phyloP scores from a whole-genome alignment of 352 stramenopile genomes.

The Plasmopara halstedii region DNA sequence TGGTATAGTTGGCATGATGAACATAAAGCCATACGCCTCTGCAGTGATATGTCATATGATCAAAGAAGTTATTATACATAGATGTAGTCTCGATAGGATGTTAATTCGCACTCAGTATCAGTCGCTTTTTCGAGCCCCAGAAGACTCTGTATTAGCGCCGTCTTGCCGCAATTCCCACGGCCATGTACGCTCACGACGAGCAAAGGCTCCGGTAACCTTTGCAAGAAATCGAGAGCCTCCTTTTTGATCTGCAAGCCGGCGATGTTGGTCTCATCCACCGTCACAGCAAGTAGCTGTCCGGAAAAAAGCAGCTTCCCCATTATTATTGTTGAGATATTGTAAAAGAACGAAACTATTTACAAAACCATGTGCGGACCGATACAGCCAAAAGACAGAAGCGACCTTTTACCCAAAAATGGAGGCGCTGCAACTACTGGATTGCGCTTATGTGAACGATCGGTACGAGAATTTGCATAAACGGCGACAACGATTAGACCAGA shows the following conservation, averaged over 20 bases:
- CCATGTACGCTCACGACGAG: constrained; percentile 67
- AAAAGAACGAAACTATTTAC: background rate
- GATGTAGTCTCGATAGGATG: background rate
- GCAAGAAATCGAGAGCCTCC: constrained; percentile 62
- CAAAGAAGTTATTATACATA: background rate
- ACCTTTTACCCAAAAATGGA: constrained; percentile 38
- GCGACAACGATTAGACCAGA: background rate
- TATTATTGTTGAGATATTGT: constrained; percentile 7
- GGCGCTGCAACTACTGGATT: constrained; percentile 39
- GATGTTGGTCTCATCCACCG: constrained; percentile 20
- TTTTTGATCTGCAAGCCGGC: constrained; percentile 59
- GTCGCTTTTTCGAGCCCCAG: constrained; percentile 15
- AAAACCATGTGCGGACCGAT: too few species aligned
- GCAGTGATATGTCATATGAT: background rate
- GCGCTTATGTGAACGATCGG: constrained; percentile 37
- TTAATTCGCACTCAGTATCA: constrained; percentile 4
- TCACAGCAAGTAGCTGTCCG: constrained; percentile 50
- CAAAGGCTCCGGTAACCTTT: constrained; percentile 57
- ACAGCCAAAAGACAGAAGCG: too few species aligned
- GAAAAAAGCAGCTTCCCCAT: constrained; percentile 49
- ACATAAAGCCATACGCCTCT: constrained; percentile 65
- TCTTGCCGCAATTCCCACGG: constrained; percentile 50
- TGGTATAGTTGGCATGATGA: constrained; percentile 49
- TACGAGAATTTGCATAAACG: constrained; percentile 33
- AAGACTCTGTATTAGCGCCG: constrained; percentile 32